Conservation (phyloP, 1,139 yeast species). For the Kluyveromyces marxianus region DNA sequence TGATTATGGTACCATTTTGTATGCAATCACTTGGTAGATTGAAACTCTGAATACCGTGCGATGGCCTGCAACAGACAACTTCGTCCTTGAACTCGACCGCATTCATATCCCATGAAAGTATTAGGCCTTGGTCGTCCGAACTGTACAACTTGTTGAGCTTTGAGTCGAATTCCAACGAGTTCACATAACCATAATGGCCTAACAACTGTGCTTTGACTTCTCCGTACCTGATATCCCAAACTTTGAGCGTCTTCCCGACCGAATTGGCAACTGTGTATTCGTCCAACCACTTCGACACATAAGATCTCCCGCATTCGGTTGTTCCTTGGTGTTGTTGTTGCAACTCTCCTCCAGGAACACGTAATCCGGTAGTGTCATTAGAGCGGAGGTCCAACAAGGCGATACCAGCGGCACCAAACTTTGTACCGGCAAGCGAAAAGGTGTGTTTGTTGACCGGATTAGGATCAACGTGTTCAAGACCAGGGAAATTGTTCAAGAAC, state of each 20-base stretch:
- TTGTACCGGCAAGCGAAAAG: constrained; percentile 22
- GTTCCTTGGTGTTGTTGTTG: not conserved
- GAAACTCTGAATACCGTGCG: constrained; percentile 21
- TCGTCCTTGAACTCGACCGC: constrained; percentile 5
- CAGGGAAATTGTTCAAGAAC: constrained; percentile 20
- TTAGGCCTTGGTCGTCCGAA: constrained; percentile 22
- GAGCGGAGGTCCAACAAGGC: constrained; percentile 22
- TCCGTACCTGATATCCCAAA: constrained; percentile 23
- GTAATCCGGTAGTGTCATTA: constrained; percentile 12
- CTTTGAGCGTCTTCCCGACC: constrained; percentile 16
- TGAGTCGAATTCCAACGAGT: constrained; percentile 13
- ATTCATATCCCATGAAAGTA: constrained; percentile 22
- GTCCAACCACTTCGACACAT: constrained; percentile 17
- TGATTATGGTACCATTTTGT: constrained; percentile 22
- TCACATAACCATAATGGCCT: constrained; percentile 20
- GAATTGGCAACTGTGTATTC: constrained; percentile 19
- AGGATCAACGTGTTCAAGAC: constrained; percentile 19
- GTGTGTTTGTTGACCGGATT: constrained; percentile 15
- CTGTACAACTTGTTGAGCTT: constrained; percentile 16
- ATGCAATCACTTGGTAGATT: constrained; percentile 11
- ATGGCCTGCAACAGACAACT: constrained; percentile 12
- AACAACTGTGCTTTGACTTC: constrained; percentile 15
- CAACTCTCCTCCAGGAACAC: constrained; percentile 12
- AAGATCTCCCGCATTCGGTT: constrained; percentile 1
- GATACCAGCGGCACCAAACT: constrained; percentile 20